A percentile compares a stretch with the other conserved stretches of the same genome.
phyloP scores from a whole-genome alignment of 306 rosid genomes.

The Corylus avellana region DNA sequence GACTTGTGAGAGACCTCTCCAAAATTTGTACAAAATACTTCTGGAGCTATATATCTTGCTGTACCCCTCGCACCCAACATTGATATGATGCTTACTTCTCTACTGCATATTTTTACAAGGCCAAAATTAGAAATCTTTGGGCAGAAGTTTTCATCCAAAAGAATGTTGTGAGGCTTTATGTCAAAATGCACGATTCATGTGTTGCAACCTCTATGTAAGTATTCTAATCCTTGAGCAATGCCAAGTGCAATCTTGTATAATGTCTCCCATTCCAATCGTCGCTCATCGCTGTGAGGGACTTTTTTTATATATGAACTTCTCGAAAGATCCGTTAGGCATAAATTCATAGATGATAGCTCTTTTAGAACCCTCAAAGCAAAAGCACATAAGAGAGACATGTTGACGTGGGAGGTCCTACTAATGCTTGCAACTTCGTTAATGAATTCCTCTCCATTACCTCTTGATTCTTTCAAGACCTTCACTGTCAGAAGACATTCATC shows the following conservation, averaged over 20 bases:
- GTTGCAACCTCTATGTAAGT: slow-evolving; percentile 24
- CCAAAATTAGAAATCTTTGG: slow-evolving; percentile 46
- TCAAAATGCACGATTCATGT: slow-evolving; percentile 21
- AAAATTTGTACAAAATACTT: slow-evolving; percentile 33
- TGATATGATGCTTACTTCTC: slow-evolving; percentile 27
- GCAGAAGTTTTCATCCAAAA: slow-evolving; percentile 21
- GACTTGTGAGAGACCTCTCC: slow-evolving; percentile 43
- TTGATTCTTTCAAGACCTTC: slow-evolving; percentile 35
- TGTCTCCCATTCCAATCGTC: slow-evolving; percentile 14
- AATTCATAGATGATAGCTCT: slow-evolving; percentile 26
- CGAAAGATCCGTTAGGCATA: slow-evolving; percentile 24
- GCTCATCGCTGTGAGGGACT: too few relatives aligned
- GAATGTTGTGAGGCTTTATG: slow-evolving; percentile 26
- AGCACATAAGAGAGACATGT: slow-evolving; percentile 26
- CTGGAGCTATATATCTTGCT: slow-evolving; percentile 39
- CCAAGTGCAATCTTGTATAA: slow-evolving; percentile 10
- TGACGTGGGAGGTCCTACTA: slow-evolving; percentile 29
- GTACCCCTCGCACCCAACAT: slow-evolving; percentile 38
- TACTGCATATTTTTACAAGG: slow-evolving; percentile 18
- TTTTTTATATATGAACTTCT: slow-evolving; percentile 6
- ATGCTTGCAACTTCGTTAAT: slow-evolving; percentile 34
- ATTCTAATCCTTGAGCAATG: slow-evolving; percentile 21
- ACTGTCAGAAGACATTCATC: slow-evolving; percentile 34
- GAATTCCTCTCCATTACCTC: slow-evolving; percentile 40
- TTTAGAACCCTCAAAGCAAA: slow-evolving; percentile 32